Percentiles rank a stretch among this genome's conserved stretches.
These are phyloP conservation scores for Lactarius quietus DNA, from an alignment of 768 basidiomycete species.

Conservation along the genomic window DNA sequence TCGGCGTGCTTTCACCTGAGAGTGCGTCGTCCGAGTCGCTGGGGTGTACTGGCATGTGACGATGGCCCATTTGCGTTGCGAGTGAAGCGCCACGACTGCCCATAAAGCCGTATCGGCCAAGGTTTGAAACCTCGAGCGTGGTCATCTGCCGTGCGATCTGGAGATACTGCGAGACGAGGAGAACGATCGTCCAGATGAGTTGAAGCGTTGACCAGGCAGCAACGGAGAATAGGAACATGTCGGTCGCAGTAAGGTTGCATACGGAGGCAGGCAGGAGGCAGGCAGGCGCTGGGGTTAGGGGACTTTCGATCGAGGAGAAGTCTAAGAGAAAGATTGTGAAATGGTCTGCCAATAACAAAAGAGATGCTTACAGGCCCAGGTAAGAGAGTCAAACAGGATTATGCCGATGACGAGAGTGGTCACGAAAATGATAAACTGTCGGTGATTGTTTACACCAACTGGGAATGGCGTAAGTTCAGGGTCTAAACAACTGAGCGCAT, in stretches of 20 bases:
- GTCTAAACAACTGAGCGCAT: neutral
- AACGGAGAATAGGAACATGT: conserved; percentile 83
- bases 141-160: conserved; percentile 95
- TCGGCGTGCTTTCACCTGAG: conserved; percentile 36
- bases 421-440: conserved; percentile 95
- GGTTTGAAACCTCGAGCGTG: conserved; percentile 91
- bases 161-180: conserved; percentile 85
- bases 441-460: conserved; percentile 93
- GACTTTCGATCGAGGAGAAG: conserved; percentile 46
- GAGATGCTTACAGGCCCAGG: conserved; percentile 66
- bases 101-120: conserved; percentile 96
- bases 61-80: conserved; percentile 73
- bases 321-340: conserved; percentile 37
- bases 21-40: conserved; percentile 43
- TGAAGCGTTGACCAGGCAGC: conserved; percentile 87
- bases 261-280: conserved; percentile 67
- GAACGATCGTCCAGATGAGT: conserved; percentile 89
- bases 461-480: conserved; percentile 10
- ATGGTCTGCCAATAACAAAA: conserved; percentile 1
- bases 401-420: conserved; percentile 80
- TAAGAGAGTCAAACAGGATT: conserved; percentile 75
- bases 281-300: conserved; percentile 47
- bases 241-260: conserved; percentile 67
- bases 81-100: conserved; percentile 80
- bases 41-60: conserved; percentile 43